Evolutionary conservation across 768 basidiomycete genomes (phyloP).

Genomic region (Amanita jacksonii): DNA sequence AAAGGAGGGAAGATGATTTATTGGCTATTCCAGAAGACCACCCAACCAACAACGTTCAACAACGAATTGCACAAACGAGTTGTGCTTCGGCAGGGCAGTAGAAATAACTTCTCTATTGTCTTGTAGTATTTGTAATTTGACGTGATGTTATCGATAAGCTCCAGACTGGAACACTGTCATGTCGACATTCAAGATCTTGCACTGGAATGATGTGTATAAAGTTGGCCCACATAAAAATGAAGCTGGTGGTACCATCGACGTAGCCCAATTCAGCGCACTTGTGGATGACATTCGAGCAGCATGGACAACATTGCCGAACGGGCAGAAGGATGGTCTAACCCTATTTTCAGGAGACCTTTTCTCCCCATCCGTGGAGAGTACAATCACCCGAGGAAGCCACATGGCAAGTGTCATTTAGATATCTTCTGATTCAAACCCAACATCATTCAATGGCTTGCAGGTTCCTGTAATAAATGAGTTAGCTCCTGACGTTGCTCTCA

Average conservation of each 20-base stretch:
- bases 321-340: slow-evolving; percentile 59
- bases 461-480: slow-evolving; percentile 81
- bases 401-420: slow-evolving; percentile 43
- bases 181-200: slow-evolving; percentile 34
- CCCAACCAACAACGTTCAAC: slow-evolving; percentile 6
- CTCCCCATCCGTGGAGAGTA: slow-evolving; percentile 78
- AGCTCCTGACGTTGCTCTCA: slow-evolving; percentile 68
- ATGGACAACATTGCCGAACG: slow-evolving; percentile 42
- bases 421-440: background rate
- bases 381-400: slow-evolving; percentile 84
- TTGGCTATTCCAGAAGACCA: slow-evolving; percentile 61
- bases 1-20: slow-evolving; percentile 79
- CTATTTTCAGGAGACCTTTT: slow-evolving; percentile 90
- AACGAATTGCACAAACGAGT: slow-evolving; percentile 41
- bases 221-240: slow-evolving; percentile 65
- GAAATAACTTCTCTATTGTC: slow-evolving; percentile 73
- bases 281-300: slow-evolving; percentile 49
- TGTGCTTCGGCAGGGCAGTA: slow-evolving; percentile 52
- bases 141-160: no score
- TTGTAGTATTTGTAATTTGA: slow-evolving; percentile 11
- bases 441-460: slow-evolving; percentile 23
- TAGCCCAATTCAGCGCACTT: slow-evolving; percentile 75
- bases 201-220: slow-evolving; percentile 82
- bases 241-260: slow-evolving; percentile 63
- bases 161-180: no score